Conservation (phyloP, 2,329 filamentous ascomycete genomes). For the Pestalotiopsis sp. region DNA sequence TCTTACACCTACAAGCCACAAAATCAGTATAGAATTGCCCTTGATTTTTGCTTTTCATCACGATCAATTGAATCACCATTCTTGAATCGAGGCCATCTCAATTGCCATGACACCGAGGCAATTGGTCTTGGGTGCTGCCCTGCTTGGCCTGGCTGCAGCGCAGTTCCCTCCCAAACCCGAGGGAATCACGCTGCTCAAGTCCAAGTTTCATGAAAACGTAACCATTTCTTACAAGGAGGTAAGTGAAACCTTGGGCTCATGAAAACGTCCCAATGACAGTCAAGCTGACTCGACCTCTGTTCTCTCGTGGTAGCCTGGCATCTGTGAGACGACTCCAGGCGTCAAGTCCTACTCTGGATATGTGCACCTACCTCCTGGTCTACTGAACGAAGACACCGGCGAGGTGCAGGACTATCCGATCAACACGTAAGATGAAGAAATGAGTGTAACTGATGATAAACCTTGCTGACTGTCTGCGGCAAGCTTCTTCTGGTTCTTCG, state of each 20-base stretch:
- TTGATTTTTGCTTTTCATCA: neutral
- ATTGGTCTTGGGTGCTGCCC: neutral
- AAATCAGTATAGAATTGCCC: neutral
- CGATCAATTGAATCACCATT: neutral
- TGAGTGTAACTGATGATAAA: slow-evolving; percentile 21
- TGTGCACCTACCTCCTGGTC: slow-evolving; percentile 52
- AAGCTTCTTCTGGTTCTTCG: slow-evolving; percentile 43
- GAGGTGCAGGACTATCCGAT: slow-evolving; percentile 47
- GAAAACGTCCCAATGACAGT: too few relatives aligned
- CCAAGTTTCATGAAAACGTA: slow-evolving; percentile 59
- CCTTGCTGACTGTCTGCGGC: slow-evolving; percentile 44
- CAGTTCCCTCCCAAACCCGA: slow-evolving; percentile 33
- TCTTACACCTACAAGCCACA: neutral
- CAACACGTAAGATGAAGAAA: slow-evolving; percentile 43
- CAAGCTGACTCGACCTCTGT: neutral
- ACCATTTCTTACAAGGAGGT: slow-evolving; percentile 62
- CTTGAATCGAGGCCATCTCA: neutral
- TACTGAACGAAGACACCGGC: slow-evolving; percentile 41
- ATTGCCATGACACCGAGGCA: neutral
- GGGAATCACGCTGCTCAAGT: slow-evolving; percentile 50
- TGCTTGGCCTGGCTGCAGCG: slow-evolving; percentile 22
- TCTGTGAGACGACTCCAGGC: slow-evolving; percentile 56
- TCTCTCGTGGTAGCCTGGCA: slow-evolving; percentile 46
- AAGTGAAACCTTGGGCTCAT: neutral
- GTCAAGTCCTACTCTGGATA: slow-evolving; percentile 66